Percentiles rank a stretch among this genome's conserved stretches.
Evolutionary conservation across 768 basidiomycete genomes (phyloP).

Genomic region (Tylopilus subfusipes): DNA sequence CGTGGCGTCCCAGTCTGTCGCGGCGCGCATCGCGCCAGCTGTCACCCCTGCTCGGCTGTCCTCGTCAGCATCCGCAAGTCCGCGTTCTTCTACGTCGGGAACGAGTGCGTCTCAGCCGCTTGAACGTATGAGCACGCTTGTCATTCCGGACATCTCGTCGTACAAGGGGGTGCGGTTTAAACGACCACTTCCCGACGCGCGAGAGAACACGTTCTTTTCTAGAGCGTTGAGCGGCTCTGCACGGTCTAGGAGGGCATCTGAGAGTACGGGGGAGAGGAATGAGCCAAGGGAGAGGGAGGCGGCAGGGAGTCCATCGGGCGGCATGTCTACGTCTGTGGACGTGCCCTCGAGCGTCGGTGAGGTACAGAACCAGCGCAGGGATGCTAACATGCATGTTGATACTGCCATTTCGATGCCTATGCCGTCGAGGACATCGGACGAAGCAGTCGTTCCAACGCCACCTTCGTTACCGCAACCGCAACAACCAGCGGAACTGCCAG

Average conservation of each 20-base stretch:
- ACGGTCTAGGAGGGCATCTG: not conserved
- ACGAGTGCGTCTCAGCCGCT: not conserved
- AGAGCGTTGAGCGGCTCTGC: constrained; percentile 12
- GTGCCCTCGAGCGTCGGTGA: not conserved
- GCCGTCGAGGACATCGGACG: not conserved
- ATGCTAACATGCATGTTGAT: constrained; percentile 9
- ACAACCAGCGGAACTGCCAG: not conserved
- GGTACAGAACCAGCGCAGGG: not conserved
- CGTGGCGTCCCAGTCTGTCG: not conserved
- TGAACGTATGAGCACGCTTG: not conserved
- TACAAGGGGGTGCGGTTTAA: constrained; percentile 23
- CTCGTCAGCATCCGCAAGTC: not conserved
- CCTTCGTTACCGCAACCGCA: not conserved
- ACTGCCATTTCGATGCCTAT: not conserved
- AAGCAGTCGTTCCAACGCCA: not conserved
- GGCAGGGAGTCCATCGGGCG: not conserved
- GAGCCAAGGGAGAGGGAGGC: not conserved
- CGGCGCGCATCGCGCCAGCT: not conserved
- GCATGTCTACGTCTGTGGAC: not conserved
- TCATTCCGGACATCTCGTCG: constrained; percentile 24
- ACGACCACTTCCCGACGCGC: constrained; percentile 4
- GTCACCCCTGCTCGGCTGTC: not conserved
- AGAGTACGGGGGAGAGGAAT: not conserved
- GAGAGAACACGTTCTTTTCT: constrained; percentile 25
- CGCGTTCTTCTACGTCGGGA: not conserved